Evolutionary conservation across 805 yeast species (phyloP).

Genomic region (Danielia oregonensis): DNA sequence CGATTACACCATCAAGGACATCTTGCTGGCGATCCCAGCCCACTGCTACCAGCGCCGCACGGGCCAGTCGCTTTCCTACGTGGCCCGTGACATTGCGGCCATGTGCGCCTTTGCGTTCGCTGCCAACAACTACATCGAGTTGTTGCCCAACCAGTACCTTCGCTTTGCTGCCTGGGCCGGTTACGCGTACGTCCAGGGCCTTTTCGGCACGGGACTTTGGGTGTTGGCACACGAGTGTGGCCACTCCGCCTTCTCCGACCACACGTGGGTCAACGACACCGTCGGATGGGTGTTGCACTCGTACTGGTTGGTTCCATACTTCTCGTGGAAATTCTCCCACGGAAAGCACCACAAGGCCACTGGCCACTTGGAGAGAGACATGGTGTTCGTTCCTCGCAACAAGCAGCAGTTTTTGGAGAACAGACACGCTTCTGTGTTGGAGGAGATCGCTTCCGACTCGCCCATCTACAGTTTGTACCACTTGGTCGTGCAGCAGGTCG

Average conservation of each 20-base stretch:
- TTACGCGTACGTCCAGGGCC: conserved; percentile 54
- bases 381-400: conserved; percentile 78
- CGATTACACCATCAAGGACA: conserved; percentile 71
- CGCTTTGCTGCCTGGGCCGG: conserved; percentile 59
- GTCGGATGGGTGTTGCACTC: conserved; percentile 86
- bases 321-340: conserved; percentile 82
- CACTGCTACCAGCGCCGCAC: conserved; percentile 69
- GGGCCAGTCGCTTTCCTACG: conserved; percentile 55
- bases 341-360: conserved; percentile 90
- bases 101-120: conserved; percentile 48
- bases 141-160: conserved; percentile 21
- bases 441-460: conserved; percentile 67
- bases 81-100: conserved; percentile 58
- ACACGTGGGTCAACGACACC: conserved; percentile 66
- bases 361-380: conserved; percentile 77
- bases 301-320: conserved; percentile 75
- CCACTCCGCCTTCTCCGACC: conserved; percentile 79
- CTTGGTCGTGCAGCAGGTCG: conserved; percentile 64
- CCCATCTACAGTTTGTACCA: conserved; percentile 60
- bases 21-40: conserved; percentile 66
- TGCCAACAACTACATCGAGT: conserved; percentile 53
- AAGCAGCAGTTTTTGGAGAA: conserved; percentile 49
- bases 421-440: conserved; percentile 36
- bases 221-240: conserved; percentile 91
- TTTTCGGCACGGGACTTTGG: conserved; percentile 78